Conservation (phyloP, 208 protist genomes). For the Trypanosoma melophagium region DNA sequence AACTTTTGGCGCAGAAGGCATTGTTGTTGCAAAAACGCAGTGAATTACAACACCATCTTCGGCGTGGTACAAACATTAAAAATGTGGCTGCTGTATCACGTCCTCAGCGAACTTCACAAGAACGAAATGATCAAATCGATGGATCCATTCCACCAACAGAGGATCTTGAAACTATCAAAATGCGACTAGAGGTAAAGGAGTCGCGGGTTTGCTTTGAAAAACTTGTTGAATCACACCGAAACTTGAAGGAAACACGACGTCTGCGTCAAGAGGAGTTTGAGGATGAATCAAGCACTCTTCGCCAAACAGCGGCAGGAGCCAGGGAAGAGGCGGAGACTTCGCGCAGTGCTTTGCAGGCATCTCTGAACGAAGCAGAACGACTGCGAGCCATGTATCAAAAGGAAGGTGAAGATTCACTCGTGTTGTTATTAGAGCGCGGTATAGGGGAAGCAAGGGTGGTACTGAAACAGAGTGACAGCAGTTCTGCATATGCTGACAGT, state of each 20-base stretch:
- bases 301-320: constrained; percentile 9
- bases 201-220: constrained; percentile 29
- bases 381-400: background rate
- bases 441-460: constrained; percentile 15
- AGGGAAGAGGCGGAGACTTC: constrained; percentile 5
- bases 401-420: constrained; percentile 16
- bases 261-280: constrained; percentile 18
- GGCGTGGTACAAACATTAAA: constrained; percentile 76
- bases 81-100: constrained; percentile 31
- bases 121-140: constrained; percentile 22
- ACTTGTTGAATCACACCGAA: constrained; percentile 41
- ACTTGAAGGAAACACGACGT: constrained; percentile 27
- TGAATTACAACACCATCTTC: constrained; percentile 54
- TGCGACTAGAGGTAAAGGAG: constrained; percentile 44
- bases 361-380: constrained; percentile 12
- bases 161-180: constrained; percentile 21
- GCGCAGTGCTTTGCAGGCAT: constrained; percentile 14
- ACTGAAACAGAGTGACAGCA: background rate
- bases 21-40: constrained; percentile 33
- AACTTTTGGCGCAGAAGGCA: constrained; percentile 36
- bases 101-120: constrained; percentile 25
- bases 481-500: background rate
- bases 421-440: background rate
- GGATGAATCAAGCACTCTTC: constrained; percentile 5
- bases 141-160: constrained; percentile 28